Evolutionary conservation across 73 alveolate species (phyloP), one percentile per base, ranked within the genome.

Genomic region (Paramecium biaurelia): DNA sequence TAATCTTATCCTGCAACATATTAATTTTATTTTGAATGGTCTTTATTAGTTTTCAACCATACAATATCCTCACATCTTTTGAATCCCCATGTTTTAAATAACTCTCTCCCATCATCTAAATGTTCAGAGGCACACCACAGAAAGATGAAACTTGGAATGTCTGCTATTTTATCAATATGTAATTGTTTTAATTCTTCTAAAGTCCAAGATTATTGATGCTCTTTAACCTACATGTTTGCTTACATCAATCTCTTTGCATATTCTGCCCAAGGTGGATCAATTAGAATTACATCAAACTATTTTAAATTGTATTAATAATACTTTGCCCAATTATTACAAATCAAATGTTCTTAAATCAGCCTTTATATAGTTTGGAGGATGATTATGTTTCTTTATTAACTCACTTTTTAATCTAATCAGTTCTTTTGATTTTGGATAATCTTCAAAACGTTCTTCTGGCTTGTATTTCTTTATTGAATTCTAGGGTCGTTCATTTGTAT

Each of bases 231-330:
- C 43, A 76, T 68, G 30, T 70, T 70, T 14, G 87, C 87, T n/a
- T 76, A 72, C 85, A 89, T 58, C 15, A 89, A 42, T 70, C 94
- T 89, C 24, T 70, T 82, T 6, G 85, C 76, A 14, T 89, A 92
- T 92, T 98, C 99, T 11, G 95, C 96, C 95, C 98, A 95, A 5
- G 99, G 99, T 11, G 99, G 99, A 88, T 98, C 99, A 53, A 98
- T 94, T 85, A 96, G 93, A 28, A 98, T 97, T 45, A 97, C 99
- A 92, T 98, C 99, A 79, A 98, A 98, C 95, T 63, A 26, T 2
- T n/a, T n/a, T 53, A 18, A 26, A 24, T 63, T 1, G 8, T 63
- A 14, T 3, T 4, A 18, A 26, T 12, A 63, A 32, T 63, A 63
- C 84, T 32, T 96, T 97, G 30, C 99, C 99, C 58, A 95, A 92